Conservation (phyloP, 441 rosid species). For the Theobroma grandiflorum region DNA sequence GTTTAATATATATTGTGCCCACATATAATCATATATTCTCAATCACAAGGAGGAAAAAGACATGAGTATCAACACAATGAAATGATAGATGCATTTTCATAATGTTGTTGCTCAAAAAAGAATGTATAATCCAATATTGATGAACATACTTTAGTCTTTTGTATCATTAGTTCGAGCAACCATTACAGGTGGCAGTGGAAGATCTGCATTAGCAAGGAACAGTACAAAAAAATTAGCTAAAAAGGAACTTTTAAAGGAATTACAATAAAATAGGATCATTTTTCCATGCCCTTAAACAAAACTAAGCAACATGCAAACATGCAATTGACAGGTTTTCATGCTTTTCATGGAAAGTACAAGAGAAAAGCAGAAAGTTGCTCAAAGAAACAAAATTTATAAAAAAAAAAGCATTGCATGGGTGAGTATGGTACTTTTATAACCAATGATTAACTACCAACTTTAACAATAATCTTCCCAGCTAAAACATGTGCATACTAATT, state of each 20-base stretch:
- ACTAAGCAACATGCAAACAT: neutral
- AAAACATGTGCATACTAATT: neutral
- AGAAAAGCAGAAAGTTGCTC: too few species aligned
- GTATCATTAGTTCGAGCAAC: constrained; percentile 78
- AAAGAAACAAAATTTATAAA: too few species aligned
- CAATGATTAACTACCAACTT: neutral
- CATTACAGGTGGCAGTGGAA: constrained; percentile 78
- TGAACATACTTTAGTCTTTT: constrained; percentile 82
- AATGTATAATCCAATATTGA: neutral
- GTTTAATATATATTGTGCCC: neutral
- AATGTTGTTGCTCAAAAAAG: neutral
- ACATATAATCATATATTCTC: neutral
- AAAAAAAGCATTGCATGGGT: neutral
- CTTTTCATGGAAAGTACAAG: too few species aligned
- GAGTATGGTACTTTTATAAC: too few species aligned
- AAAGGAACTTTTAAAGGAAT: neutral
- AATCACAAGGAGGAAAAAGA: neutral
- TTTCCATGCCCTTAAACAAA: constrained; percentile 3
- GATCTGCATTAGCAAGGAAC: constrained; percentile 60
- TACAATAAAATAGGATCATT: constrained; percentile 1
- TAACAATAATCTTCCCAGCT: neutral
- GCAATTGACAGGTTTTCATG: neutral
- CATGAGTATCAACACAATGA: neutral
- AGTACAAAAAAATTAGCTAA: neutral
- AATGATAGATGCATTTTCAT: neutral